A percentile compares a stretch with the other conserved stretches of the same genome.
phyloP scores from a whole-genome alignment of 148 eudicot genomes.

The Cornus suecica region DNA sequence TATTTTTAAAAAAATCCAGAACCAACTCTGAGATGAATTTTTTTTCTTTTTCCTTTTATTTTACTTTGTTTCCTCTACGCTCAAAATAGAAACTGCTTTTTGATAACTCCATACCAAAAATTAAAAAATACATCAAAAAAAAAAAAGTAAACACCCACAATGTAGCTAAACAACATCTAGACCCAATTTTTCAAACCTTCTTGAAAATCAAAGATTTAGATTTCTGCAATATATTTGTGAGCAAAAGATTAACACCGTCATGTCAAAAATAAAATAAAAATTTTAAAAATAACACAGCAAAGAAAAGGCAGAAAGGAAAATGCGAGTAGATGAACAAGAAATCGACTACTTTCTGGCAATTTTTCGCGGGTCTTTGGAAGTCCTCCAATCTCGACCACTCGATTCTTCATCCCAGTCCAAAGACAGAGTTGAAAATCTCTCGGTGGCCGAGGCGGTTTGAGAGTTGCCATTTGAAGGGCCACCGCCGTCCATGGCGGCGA shows the following conservation, averaged over 20 bases:
- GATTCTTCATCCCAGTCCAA: constrained; percentile 1
- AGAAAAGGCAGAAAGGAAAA: background rate
- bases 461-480: background rate
- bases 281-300: too few relatives aligned
- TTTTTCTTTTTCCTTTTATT: too few relatives aligned
- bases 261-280: too few relatives aligned
- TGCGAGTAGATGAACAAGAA: background rate
- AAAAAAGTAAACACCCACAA: background rate
- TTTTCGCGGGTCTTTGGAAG: constrained; percentile 31
- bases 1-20: too few relatives aligned
- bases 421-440: background rate
- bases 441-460: background rate
- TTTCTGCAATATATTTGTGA: background rate
- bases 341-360: constrained; percentile 41
- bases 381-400: background rate
- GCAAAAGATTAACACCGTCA: background rate
- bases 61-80: background rate
- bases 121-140: background rate
- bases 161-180: background rate
- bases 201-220: background rate
- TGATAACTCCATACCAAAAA: background rate
- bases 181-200: background rate
- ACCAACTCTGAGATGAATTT: too few relatives aligned
- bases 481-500: constrained; percentile 14
- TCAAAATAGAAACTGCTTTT: background rate